phyloP scores from a whole-genome alignment of 1,284 basidiomycete species.

The Rugosomyces carneus region DNA sequence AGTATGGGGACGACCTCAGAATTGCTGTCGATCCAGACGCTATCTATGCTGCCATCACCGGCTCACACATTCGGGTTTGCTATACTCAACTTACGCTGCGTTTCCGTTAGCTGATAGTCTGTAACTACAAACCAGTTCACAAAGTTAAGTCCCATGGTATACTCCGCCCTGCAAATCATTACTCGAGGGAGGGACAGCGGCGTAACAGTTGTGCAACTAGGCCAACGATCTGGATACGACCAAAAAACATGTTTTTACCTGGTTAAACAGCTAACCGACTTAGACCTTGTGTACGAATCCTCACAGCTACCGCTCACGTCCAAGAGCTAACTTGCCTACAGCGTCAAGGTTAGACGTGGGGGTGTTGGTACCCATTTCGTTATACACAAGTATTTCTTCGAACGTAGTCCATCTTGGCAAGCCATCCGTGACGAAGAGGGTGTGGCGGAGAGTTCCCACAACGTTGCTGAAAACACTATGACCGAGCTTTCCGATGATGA shows the following conservation, averaged over 20 bases:
- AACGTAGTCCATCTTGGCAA: constrained; percentile 64
- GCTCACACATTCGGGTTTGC: constrained; percentile 72
- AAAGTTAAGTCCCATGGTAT: constrained; percentile 78
- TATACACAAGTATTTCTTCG: constrained; percentile 75
- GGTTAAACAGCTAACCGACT: constrained; percentile 64
- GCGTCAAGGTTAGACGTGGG: constrained; percentile 67
- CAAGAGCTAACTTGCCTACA: constrained; percentile 22
- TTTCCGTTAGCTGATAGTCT: constrained; percentile 6
- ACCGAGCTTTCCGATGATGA: constrained; percentile 33
- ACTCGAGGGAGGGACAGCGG: constrained; percentile 74
- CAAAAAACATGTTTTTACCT: constrained; percentile 88
- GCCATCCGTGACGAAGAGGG: constrained; percentile 63
- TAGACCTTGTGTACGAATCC: constrained; percentile 63
- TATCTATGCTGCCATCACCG: constrained; percentile 74
- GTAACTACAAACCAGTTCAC: constrained; percentile 52
- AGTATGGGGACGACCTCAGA: constrained; percentile 59
- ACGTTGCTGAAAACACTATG: constrained; percentile 24
- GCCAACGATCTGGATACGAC: constrained; percentile 76
- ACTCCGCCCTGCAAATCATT: constrained; percentile 81
- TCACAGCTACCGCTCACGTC: constrained; percentile 4
- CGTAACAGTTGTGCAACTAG: constrained; percentile 72
- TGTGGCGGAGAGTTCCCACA: constrained; percentile 32
- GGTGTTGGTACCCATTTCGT: constrained; percentile 73
- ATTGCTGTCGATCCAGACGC: constrained; percentile 71
- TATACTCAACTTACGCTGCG: neutral